Base-by-base conservation (phyloP, 2,329 filamentous ascomycete species). In the Aspergillus bombycis region DNA sequence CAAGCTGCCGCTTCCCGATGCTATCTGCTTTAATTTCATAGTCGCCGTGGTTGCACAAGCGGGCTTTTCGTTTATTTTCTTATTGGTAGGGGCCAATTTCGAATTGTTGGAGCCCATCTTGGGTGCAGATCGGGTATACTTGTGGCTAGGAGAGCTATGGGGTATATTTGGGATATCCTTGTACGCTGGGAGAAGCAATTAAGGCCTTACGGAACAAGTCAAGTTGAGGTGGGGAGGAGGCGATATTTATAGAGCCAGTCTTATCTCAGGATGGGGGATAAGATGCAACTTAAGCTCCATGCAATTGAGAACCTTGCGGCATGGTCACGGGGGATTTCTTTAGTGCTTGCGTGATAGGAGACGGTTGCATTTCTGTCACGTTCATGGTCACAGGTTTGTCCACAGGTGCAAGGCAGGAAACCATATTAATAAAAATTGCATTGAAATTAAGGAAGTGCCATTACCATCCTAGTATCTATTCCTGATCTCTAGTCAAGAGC, bases 101-200 rank as follows among this genome's bases (percentile, higher is more conserved):
- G 52, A 55, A 26, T 55, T 55, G 34, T 26, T 55, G 21, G 52
- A 55, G 16, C 52, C 52, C 52, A 55, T 55, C 16, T 38, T 55
- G 52, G 4, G n/a, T 36, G 52, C 23, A 38, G 52, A 38, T 36
- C n/a, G n/a, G 32, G 34, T 55, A 55, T 55, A 14, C 52, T 38
- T 55, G 10, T 38, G 21, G 10, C 34, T 55, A 38, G 30, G 38
- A 23, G 32, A 38, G 32, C 30, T 36, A 55, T 36, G 23, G 9
- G 21, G 36, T 38, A 21, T 26, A 32, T 38, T 55, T n/a, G 14
- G 9, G 23, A 54, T 54, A 36, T 21, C 30, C 52, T 38, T 12
- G 34, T 19, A 16, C 3, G 12, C 7, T 38, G 19, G 28, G 16
- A 52, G 16, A 50, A 50, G 46, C 26, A 32, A 34, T 32, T 34